Evolutionary conservation across 2,329 filamentous ascomycete species (phyloP), one percentile per base, ranked within the genome.

Genomic region (Laburnicola sp.): DNA sequence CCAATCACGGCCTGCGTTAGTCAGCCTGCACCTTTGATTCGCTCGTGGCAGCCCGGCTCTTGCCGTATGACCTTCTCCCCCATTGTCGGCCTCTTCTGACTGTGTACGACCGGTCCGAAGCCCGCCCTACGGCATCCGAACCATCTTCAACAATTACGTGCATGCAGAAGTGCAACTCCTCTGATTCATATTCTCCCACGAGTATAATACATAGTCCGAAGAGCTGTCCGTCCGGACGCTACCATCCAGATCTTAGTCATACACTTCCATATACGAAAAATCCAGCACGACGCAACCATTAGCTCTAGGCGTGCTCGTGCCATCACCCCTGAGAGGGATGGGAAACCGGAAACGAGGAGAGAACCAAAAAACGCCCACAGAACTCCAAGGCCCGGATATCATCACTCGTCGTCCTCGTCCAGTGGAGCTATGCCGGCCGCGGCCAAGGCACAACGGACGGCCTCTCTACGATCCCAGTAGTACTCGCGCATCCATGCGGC

Each of bases 391-490:
- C 8, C 3, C n/a, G 5, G 1, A 11, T 31, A 34, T 40, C 45
- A 31, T 62, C 49, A 58, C 31, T 55, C 58, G 22, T 66, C 62
- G 40, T 60, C 63, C 10, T 67, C 62, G 37, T 70, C 62, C 21
- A 66, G 52, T 9, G 57, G 56, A 27, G 60, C 54, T 6, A 71
- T 56, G 2, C 70, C 70, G 8, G 64, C 66, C 3, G 63, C 63
- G 3, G 51, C 50, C 40, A 72, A 39, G 3, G 58, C 68, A 47
- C 53, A 69, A 27, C 70, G 65, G 2, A 70, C 61, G 1, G 64
- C 65, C 37, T 67, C 64, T 2, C 48, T 58, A 10, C 70, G 61
- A 45, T 72, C 70, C 70, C 70, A 72, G 45, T 70, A 72, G 49
- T 69, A 72, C 53, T 72, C 66, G 22, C 67, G 61, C 64, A 72